Evolutionary conservation across 2,329 filamentous ascomycete genomes (phyloP), one percentile per base, ranked within the genome.

Genomic region (Neocatenulostroma microsporum): DNA sequence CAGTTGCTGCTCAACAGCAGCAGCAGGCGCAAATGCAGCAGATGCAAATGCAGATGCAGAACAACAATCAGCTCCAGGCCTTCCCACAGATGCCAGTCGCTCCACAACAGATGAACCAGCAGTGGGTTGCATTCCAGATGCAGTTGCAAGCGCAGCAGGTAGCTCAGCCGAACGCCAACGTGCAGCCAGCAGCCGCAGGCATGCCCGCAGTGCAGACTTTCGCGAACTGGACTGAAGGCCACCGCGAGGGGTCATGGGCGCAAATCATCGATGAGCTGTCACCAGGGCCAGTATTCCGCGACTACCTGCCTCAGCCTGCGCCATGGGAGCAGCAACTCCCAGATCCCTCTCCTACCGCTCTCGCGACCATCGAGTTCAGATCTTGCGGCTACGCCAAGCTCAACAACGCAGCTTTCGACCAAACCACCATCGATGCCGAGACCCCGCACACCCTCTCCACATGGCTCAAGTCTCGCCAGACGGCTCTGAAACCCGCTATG

Each of bases 351-450:
- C 21, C 48, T 46, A 63, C 62, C 3, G 53, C 52, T 15, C 53
- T 73, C 2, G 45, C 53, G 37, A 53, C 54, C 11, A 56, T 80
- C 20, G 63, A 66, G 1, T 70, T 81, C 56, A 69, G 68, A 21
- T 80, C 75, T 0, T 81, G 77, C 50, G 78, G 78, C 34, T 81
- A 81, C 48, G 72, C 69, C 21, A 55, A 59, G 5, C 52, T 80
- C 41, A 45, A 36, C 36, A 49, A 37, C 26, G 43, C 19, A 3
- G 18, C 39, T 0, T 55, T 62, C 27, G 60, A 64, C 26, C 61
- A 67, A 42, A 29, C 39, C 7, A 47, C 40, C 12, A 41, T 66
- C 14, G 58, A 62, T 7, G 36, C 45, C n/a, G 36, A 32, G 12
- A 38, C 43, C 20, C 37, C 37, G 2, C 48, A 41, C 39, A 47